Percentiles rank a stretch among this genome's conserved stretches.
Conservation (phyloP, 1,284 basidiomycete genomes). For the Moesziomyces sp. region DNA sequence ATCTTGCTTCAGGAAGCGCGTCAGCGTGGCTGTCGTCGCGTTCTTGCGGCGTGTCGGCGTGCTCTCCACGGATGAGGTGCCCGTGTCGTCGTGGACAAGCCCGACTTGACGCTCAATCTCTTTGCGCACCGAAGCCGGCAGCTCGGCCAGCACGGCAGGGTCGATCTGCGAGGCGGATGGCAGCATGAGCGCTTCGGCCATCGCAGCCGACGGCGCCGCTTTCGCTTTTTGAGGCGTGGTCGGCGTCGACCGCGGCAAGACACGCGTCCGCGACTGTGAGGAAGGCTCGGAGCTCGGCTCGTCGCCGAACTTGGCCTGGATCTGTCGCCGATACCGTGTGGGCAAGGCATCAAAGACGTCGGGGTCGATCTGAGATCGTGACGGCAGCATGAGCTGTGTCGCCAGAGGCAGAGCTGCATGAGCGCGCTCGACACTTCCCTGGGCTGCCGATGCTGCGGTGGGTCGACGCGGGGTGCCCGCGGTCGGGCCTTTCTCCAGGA, state of each 20-base stretch:
- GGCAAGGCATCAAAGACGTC: constrained; percentile 53
- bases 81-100: constrained; percentile 11
- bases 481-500: constrained; percentile 30
- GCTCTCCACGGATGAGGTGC: constrained; percentile 22
- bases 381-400: constrained; percentile 54
- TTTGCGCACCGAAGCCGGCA: constrained; percentile 55
- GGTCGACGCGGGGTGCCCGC: constrained; percentile 33
- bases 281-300: not conserved
- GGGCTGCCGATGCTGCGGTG: not conserved
- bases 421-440: not conserved
- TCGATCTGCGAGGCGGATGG: constrained; percentile 64
- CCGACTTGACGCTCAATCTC: constrained; percentile 55
- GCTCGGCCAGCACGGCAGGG: constrained; percentile 54
- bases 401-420: constrained; percentile 18
- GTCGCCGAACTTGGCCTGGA: constrained; percentile 35
- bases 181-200: constrained; percentile 40
- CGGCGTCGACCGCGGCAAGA: constrained; percentile 37
- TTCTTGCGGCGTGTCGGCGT: constrained; percentile 30
- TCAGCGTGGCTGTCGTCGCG: constrained; percentile 13
- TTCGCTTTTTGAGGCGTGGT: constrained; percentile 44
- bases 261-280: constrained; percentile 18
- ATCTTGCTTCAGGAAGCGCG: constrained; percentile 15
- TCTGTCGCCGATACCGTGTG: constrained; percentile 43
- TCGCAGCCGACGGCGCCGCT: constrained; percentile 19
- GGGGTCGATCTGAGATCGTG: constrained; percentile 55